A percentile compares a stretch with the other conserved stretches of the same genome.
phyloP scores from a whole-genome alignment of 768 basidiomycete species.

The Cubamyces sp. region DNA sequence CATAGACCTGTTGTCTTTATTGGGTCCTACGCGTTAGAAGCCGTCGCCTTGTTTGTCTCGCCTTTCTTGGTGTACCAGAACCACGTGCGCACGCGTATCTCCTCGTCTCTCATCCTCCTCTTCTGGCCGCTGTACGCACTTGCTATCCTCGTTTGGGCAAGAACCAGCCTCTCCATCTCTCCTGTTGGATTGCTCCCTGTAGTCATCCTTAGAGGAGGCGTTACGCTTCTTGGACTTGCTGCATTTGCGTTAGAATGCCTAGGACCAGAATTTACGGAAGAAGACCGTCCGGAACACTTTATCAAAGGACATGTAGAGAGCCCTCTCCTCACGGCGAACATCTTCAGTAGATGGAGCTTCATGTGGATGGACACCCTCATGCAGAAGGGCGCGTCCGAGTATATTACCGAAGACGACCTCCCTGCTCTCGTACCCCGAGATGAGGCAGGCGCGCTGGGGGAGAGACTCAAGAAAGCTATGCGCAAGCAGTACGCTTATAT shows the following conservation, averaged over 20 bases:
- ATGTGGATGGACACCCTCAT: constrained; percentile 85
- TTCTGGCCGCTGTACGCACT: constrained; percentile 79
- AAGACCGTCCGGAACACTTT: constrained; percentile 38
- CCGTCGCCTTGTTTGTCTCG: constrained; percentile 52
- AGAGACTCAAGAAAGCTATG: constrained; percentile 62
- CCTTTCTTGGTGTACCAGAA: constrained; percentile 63
- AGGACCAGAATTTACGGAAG: constrained; percentile 58
- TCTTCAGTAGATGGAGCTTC: constrained; percentile 85
- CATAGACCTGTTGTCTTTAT: constrained; percentile 47
- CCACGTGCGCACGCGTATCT: constrained; percentile 69
- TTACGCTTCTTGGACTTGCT: constrained; percentile 50
- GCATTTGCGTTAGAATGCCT: constrained; percentile 70
- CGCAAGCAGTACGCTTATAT: constrained; percentile 57
- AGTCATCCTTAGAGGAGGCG: constrained; percentile 50
- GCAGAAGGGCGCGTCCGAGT: constrained; percentile 63
- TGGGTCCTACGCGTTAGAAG: constrained; percentile 60
- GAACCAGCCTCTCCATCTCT: constrained; percentile 51
- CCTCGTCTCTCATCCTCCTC: constrained; percentile 73
- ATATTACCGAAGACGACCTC: constrained; percentile 85
- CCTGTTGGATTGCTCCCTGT: constrained; percentile 35
- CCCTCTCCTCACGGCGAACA: constrained; percentile 76
- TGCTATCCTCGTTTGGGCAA: constrained; percentile 56
- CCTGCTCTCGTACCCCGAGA: constrained; percentile 72
- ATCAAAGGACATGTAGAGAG: constrained; percentile 70
- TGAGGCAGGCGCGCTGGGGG: constrained; percentile 69